Conservation (phyloP, 441 rosid species). For the Lepidium campestre region DNA sequence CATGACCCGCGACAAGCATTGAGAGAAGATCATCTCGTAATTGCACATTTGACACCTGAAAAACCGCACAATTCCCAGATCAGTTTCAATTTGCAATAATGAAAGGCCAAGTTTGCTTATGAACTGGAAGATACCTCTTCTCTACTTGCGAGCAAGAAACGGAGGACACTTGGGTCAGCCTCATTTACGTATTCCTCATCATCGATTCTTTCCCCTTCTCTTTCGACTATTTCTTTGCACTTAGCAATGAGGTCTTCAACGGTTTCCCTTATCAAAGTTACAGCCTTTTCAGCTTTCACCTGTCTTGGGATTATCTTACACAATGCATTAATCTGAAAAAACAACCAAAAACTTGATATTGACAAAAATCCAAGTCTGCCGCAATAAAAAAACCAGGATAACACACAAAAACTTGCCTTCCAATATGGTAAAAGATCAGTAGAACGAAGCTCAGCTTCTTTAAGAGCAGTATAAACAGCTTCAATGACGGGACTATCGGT, state of each 20-base stretch:
- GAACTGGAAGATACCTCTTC: conserved; percentile 59
- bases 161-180: conserved; percentile 82
- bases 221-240: conserved; percentile 86
- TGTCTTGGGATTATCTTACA: conserved; percentile 89
- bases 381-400: background rate
- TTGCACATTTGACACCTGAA: conserved; percentile 76
- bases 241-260: conserved; percentile 80
- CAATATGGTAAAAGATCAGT: conserved; percentile 90
- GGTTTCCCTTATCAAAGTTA: conserved; percentile 53
- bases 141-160: conserved; percentile 90
- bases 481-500: conserved; percentile 85
- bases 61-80: background rate
- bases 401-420: conserved; percentile 52
- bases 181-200: conserved; percentile 94
- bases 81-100: background rate
- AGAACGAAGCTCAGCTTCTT: conserved; percentile 91
- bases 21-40: conserved; percentile 88
- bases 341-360: background rate
- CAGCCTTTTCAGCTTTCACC: conserved; percentile 85
- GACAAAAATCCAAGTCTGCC: background rate
- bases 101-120: background rate
- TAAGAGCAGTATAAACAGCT: conserved; percentile 83
- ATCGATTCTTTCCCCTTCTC: conserved; percentile 77
- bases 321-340: conserved; percentile 48
- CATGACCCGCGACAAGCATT: conserved; percentile 95